Base-by-base conservation (phyloP, 2,329 filamentous ascomycete species). In the Ceratocystis variospora region DNA sequence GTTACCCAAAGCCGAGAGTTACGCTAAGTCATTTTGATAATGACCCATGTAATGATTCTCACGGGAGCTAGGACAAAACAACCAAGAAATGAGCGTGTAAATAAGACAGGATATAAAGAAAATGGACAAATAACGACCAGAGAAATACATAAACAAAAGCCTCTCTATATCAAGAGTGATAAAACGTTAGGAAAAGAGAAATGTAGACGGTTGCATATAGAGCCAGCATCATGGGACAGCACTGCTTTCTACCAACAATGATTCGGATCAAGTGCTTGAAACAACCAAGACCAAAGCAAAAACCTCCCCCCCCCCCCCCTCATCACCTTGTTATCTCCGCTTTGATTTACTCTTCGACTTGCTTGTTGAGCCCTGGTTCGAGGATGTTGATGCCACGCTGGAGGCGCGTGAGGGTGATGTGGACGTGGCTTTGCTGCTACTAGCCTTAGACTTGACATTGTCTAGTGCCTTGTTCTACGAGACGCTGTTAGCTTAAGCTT, bases 381-480 rank as follows among this genome's bases (percentile, higher is more conserved):
- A 88, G 46, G 80, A 82, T 57, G 83, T 89, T 0, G 92, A 96
- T 41, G 84, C 85, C 31, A 96, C 90, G 74, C 94, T 97, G 4
- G 87, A 93, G 17, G 92, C 92, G 69, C 94, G 83, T 25, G 92
- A 96, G 0, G 87, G 88, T 4, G 86, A 81, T 3, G 87, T 83
- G 0, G 91, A 94, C 66, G 83, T 88, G 62, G 84, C 82, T 75
- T 92, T 94, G 77, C 84, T 89, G 67, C 81, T 85, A 64, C 78
- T 80, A 63, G 74, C 77, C 45, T 59, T 67, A 45, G 83, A 85
- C 76, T 96, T 96, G 73, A 96, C 85, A 61, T 87, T 89, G 71
- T 96, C 94, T 61, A 96, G 83, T 64, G 90, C 86, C 78, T 97
- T 97, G 76, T 96, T 96, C 92, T 97, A 74, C 70, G 53, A 33